Evolutionary conservation across 129 eudicot genomes (phyloP).

Genomic region (Centella asiatica): DNA sequence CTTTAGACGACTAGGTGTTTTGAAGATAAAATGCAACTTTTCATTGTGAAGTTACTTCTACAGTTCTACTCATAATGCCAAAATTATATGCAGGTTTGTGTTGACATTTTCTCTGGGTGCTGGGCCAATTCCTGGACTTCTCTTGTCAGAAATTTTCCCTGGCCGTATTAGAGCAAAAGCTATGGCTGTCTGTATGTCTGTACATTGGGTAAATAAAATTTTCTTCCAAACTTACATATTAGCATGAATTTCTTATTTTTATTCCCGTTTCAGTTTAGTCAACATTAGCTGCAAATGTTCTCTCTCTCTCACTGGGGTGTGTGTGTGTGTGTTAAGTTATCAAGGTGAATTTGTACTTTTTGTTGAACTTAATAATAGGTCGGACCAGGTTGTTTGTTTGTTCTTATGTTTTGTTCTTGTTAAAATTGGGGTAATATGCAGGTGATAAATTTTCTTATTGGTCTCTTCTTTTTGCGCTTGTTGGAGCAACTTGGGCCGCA

Average conservation of each 20-base stretch:
- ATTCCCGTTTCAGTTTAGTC: no score
- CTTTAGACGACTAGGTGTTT: neutral
- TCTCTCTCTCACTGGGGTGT: no score
- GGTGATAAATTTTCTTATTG: slow-evolving; percentile 80
- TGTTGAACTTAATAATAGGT: neutral
- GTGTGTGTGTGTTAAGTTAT: no score
- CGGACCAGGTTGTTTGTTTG: neutral
- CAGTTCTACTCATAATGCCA: neutral
- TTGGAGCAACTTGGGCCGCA: slow-evolving; percentile 73
- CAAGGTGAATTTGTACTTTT: no score
- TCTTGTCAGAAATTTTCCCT: slow-evolving; percentile 74
- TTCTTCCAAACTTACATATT: neutral
- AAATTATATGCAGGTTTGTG: slow-evolving; percentile 49
- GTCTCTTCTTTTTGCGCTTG: slow-evolving; percentile 61
- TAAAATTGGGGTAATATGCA: slow-evolving; percentile 16
- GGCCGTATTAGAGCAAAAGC: slow-evolving; percentile 77
- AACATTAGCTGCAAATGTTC: no score
- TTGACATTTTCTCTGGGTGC: slow-evolving; percentile 70
- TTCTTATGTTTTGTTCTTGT: neutral
- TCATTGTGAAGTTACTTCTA: neutral
- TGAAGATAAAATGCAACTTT: neutral
- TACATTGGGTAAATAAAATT: slow-evolving; percentile 77
- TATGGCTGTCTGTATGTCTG: slow-evolving; percentile 92
- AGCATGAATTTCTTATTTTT: neutral
- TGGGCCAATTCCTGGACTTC: slow-evolving; percentile 84